Percentiles rank a stretch among this genome's conserved stretches.
Evolutionary conservation across 169 alveolate species (phyloP).

Genomic region (Blepharisma undulans): DNA sequence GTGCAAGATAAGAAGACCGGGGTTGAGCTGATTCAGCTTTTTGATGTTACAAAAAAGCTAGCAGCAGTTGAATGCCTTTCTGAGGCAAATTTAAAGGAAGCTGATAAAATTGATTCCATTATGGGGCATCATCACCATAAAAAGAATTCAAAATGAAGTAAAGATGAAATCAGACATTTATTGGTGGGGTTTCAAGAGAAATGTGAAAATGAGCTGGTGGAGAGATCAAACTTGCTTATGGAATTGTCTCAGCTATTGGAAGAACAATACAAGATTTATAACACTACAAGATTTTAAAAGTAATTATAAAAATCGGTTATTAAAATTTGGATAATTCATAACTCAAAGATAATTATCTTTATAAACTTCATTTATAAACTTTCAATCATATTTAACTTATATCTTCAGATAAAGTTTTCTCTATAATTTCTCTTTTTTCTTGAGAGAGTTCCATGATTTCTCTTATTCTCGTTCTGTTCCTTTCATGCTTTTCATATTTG

Average conservation of each 20-base stretch:
- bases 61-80: neutral
- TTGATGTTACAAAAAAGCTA: slow-evolving; percentile 19
- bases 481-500: slow-evolving; percentile 48
- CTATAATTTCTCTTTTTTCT: slow-evolving; percentile 5
- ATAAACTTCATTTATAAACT: no score
- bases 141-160: neutral
- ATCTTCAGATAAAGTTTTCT: neutral
- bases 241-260: slow-evolving; percentile 13
- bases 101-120: neutral
- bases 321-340: no score
- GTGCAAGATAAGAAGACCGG: slow-evolving; percentile 30
- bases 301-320: neutral
- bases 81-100: slow-evolving; percentile 20
- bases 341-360: no score
- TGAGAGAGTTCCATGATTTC: slow-evolving; percentile 48
- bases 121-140: neutral
- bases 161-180: neutral
- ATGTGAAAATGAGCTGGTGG: slow-evolving; percentile 24
- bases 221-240: neutral
- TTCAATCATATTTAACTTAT: neutral
- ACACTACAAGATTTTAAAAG: neutral
- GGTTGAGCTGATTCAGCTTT: slow-evolving; percentile 1
- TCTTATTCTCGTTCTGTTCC: slow-evolving; percentile 62
- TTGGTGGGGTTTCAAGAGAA: neutral
- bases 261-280: slow-evolving; percentile 9